Percentiles rank a stretch among this genome's conserved stretches.
These are phyloP conservation scores for Pichia eremophila DNA, from an alignment of 805 yeast species.

Conservation along the genomic window DNA sequence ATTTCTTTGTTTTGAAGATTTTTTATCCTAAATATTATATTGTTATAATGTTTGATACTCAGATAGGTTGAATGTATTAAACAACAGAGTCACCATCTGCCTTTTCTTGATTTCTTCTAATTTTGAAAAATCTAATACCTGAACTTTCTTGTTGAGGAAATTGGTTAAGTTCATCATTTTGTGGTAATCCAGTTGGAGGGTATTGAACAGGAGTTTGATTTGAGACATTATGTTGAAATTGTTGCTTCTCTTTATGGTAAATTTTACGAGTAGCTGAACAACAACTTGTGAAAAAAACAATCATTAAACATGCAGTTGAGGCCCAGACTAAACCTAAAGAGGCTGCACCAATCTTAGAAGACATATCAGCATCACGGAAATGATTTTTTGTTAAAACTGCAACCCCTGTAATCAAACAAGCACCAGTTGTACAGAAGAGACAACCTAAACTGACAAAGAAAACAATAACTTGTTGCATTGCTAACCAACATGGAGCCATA, in stretches of 20 bases:
- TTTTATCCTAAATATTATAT: too few relatives aligned
- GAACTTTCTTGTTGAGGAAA: conserved; percentile 30
- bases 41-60: background rate
- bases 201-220: background rate
- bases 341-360: conserved; percentile 40
- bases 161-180: background rate
- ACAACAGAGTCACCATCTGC: conserved; percentile 30
- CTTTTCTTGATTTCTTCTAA: conserved; percentile 44
- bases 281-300: conserved; percentile 45
- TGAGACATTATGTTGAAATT: background rate
- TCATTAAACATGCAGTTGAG: conserved; percentile 41
- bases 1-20: too few relatives aligned
- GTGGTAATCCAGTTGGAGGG: conserved; percentile 18
- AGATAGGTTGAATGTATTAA: background rate
- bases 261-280: conserved; percentile 39
- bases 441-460: conserved; percentile 43
- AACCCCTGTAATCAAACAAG: conserved; percentile 67
- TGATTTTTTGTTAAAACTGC: conserved; percentile 66
- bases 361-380: conserved; percentile 33
- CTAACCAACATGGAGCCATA: conserved; percentile 45
- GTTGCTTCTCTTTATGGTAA: conserved; percentile 29
- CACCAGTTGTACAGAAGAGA: conserved; percentile 51
- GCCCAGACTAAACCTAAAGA: conserved; percentile 66
- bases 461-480: conserved; percentile 46
- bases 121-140: conserved; percentile 71